Evolutionary conservation across 768 basidiomycete genomes (phyloP).

Genomic region (Russula sp.): DNA sequence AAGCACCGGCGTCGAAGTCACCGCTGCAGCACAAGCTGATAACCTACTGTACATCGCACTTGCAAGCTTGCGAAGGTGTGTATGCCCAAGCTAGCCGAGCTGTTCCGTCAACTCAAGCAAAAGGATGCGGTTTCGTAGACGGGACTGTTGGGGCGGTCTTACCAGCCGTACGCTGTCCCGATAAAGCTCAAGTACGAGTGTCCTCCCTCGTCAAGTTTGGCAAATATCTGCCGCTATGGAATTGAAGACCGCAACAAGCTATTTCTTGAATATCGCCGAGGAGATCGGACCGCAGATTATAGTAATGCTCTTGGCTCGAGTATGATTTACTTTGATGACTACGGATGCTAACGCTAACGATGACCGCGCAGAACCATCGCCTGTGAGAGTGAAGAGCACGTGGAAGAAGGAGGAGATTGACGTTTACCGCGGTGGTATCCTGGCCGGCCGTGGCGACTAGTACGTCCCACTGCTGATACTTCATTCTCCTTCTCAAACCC

Average conservation of each 20-base stretch:
- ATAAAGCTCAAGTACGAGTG: constrained; percentile 97
- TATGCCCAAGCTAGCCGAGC: no score
- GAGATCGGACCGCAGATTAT: constrained; percentile 57
- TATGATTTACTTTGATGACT: constrained; percentile 30
- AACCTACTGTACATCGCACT: constrained; percentile 88
- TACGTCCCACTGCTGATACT: not conserved
- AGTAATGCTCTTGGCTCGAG: constrained; percentile 47
- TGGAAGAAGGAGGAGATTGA: constrained; percentile 66
- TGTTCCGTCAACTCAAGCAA: constrained; percentile 67
- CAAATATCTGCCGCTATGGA: constrained; percentile 79
- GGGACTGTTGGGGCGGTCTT: constrained; percentile 81
- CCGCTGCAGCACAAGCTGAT: constrained; percentile 61
- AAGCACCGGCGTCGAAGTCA: constrained; percentile 36
- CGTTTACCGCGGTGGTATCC: constrained; percentile 15
- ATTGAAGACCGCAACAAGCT: no score
- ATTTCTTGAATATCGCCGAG: constrained; percentile 61
- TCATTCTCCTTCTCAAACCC: constrained; percentile 2
- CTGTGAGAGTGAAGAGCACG: constrained; percentile 70
- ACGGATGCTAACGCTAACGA: constrained; percentile 8
- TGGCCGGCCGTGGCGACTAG: constrained; percentile 86
- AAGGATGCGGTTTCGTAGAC: constrained; percentile 59
- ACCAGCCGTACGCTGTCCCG: constrained; percentile 79
- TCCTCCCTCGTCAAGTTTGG: constrained; percentile 86
- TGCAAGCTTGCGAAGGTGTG: constrained; percentile 60
- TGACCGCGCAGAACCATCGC: constrained; percentile 47